phyloP scores from a whole-genome alignment of 257 asterid species.

The Solanum neorickii region DNA sequence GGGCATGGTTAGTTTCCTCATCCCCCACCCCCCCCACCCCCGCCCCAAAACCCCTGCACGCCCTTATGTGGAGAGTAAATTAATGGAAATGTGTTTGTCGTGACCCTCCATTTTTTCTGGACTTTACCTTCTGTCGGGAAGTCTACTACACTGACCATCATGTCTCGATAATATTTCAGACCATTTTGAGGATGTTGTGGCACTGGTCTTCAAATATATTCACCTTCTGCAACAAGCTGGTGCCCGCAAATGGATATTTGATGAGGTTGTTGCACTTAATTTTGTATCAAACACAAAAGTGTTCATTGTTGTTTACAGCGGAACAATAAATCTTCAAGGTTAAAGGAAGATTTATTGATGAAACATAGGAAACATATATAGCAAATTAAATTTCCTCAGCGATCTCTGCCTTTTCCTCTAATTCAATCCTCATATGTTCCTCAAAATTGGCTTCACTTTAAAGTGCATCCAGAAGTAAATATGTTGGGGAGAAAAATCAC shows the following conservation, averaged over 20 bases:
- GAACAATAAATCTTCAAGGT: not conserved
- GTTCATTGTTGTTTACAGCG: not conserved
- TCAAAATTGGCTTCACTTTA: not conserved
- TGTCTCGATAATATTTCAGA: slow-evolving; percentile 35
- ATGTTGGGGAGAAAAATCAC: not conserved
- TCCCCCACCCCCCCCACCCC: too few relatives aligned
- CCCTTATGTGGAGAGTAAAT: not conserved
- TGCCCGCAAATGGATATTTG: slow-evolving; percentile 76
- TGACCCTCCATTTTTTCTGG: not conserved
- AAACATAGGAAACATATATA: not conserved
- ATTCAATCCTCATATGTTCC: not conserved
- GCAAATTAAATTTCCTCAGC: not conserved
- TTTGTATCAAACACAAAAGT: not conserved
- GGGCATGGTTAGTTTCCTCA: slow-evolving; percentile 66
- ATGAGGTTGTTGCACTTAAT: slow-evolving; percentile 48
- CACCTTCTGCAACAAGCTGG: slow-evolving; percentile 76
- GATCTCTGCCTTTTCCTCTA: not conserved
- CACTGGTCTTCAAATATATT: slow-evolving; percentile 66
- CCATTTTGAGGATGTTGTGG: slow-evolving; percentile 85
- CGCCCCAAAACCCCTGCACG: not conserved
- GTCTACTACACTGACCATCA: not conserved
- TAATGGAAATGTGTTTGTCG: not conserved
- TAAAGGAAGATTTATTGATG: not conserved
- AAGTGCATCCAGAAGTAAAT: not conserved
- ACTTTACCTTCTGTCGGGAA: not conserved